Conservation (phyloP, 106 monocot genomes). For the Dioscorea zingiberensis region DNA sequence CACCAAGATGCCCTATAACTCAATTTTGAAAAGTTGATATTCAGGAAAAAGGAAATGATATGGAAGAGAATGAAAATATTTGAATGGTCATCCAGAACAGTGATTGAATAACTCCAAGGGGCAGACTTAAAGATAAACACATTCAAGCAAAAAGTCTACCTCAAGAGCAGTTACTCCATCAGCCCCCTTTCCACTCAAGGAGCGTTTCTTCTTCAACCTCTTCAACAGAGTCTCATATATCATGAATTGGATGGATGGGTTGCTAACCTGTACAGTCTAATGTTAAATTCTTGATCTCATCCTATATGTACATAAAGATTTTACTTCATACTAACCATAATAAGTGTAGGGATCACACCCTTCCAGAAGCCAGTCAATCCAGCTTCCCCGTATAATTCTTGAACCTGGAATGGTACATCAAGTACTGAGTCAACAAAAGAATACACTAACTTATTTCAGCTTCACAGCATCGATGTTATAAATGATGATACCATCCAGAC, state of each 20-base stretch:
- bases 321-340: conserved; percentile 64
- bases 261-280: conserved; percentile 58
- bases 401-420: conserved; percentile 39
- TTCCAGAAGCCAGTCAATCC: conserved; percentile 94
- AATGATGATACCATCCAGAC: neutral
- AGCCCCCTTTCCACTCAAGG: conserved; percentile 54
- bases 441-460: neutral
- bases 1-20: no score
- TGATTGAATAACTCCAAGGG: no score
- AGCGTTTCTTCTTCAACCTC: conserved; percentile 62
- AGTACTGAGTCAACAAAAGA: neutral
- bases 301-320: neutral
- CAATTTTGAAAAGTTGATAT: no score
- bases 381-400: conserved; percentile 85
- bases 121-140: no score
- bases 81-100: no score
- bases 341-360: conserved; percentile 90
- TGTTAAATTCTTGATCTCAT: neutral
- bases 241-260: conserved; percentile 97
- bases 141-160: conserved; percentile 26
- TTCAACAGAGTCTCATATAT: conserved; percentile 84
- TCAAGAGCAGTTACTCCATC: conserved; percentile 77
- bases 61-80: no score
- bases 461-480: neutral
- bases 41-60: no score